A percentile compares a stretch with the other conserved stretches of the same genome.
phyloP scores from a whole-genome alignment of 306 rosid species.

The Gleditsia sinensis region DNA sequence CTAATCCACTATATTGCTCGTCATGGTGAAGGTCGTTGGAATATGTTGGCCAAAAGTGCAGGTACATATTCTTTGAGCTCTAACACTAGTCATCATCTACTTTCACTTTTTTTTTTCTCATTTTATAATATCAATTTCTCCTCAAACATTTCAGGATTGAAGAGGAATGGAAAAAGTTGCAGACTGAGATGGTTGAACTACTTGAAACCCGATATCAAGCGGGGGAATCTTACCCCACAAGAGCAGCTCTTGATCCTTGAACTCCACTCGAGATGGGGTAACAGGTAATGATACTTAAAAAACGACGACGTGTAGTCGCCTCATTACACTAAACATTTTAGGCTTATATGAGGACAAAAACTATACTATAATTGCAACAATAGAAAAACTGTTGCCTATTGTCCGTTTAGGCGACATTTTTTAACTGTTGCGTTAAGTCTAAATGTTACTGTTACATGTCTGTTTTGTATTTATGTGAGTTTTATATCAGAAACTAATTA shows the following conservation, averaged over 20 bases:
- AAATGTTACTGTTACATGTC: too few relatives aligned
- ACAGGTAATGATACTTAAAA: constrained; percentile 73
- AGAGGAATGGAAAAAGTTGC: constrained; percentile 98
- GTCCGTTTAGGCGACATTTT: too few relatives aligned
- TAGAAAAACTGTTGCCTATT: too few relatives aligned
- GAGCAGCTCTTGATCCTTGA: constrained; percentile 91
- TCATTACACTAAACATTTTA: too few relatives aligned
- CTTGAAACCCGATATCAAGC: constrained; percentile 90
- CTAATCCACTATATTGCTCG: constrained; percentile 80
- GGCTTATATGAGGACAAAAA: too few relatives aligned
- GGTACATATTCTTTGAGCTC: constrained; percentile 50
- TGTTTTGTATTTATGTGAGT: too few relatives aligned
- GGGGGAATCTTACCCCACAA: constrained; percentile 91
- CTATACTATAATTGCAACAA: too few relatives aligned
- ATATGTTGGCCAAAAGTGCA: constrained; percentile 79
- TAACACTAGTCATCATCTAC: constrained; percentile 26
- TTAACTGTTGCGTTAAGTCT: too few relatives aligned
- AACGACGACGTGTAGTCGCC: too few relatives aligned
- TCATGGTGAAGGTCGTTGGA: constrained; percentile 98
- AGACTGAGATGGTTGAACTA: constrained; percentile 95
- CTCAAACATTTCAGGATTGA: constrained; percentile 62
- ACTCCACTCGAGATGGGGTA: constrained; percentile 94
- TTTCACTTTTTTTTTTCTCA: background rate
- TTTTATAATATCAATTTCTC: background rate
- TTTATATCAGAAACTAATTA: background rate